These are phyloP conservation scores for Blastocladiella emersonii DNA, from an alignment of 371 early-diverging fungal genomes.

Conservation along the genomic window DNA sequence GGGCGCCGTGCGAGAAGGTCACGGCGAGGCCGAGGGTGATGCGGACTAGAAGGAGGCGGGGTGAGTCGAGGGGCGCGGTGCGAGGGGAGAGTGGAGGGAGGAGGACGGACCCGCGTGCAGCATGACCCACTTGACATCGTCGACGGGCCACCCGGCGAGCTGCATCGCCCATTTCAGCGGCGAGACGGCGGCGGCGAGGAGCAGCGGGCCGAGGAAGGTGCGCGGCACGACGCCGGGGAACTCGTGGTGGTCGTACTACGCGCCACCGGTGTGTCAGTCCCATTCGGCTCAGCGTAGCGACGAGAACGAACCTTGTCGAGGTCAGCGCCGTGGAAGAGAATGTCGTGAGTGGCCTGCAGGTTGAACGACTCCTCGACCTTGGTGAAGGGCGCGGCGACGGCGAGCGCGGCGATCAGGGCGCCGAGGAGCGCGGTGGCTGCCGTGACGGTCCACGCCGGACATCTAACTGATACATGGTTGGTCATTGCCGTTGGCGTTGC, in stretches of 20 bases:
- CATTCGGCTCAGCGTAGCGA: no score
- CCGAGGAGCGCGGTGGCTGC: conserved; percentile 9
- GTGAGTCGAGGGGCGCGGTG: conserved; percentile 6
- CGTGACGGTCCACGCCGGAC: no score
- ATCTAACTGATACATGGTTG: no score
- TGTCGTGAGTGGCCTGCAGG: conserved; percentile 80
- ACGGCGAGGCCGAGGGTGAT: conserved; percentile 38
- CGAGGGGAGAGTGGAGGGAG: conserved; percentile 15
- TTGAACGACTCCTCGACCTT: conserved; percentile 96
- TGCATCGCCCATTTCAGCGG: neutral
- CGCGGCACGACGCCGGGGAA: conserved; percentile 92
- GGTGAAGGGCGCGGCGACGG: conserved; percentile 54
- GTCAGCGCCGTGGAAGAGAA: conserved; percentile 23
- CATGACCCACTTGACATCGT: neutral
- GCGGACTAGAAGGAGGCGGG: conserved; percentile 24
- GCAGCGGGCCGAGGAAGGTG: conserved; percentile 68
- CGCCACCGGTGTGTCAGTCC: no score
- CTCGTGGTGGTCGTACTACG: conserved; percentile 58
- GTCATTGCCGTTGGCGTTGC: no score
- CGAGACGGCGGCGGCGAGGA: conserved; percentile 17
- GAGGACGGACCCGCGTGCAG: conserved; percentile 8
- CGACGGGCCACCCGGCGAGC: neutral
- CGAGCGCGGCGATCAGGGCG: conserved; percentile 24
- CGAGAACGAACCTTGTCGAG: neutral
- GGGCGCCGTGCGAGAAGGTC: neutral